Base-by-base conservation (phyloP, 805 yeast genomes). In the Nakazawaea wyomingensis region DNA sequence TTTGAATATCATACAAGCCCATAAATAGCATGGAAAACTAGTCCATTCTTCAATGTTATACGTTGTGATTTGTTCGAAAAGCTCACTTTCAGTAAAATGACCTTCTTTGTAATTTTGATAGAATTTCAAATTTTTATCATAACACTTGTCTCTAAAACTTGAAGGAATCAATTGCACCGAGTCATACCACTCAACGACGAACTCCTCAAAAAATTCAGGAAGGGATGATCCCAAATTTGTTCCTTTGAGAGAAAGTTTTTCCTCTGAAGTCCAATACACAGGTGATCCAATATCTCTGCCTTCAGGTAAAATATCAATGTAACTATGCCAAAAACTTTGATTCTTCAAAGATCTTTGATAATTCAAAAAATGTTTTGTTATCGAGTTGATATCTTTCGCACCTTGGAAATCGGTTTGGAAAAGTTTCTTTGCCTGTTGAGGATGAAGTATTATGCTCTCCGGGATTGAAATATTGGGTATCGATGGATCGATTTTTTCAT, bases 1-100 rank as follows among this genome's bases (percentile, higher is more conserved):
- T 9, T 80, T 72, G 49, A 85, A 71, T 11, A 86, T 82, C 36
- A 76, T 67, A 33, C 74, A 64, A 0, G 95, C 78, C 96, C 96
- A 90, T 4, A 83, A 55, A 56, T 81, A 89, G 5, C 78, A 80
- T 0, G 78, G 66, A 52, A 85, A 83, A 44, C 78, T 68, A 1
- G 79, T 71, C 90, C 90, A 83, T 35, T 72, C 64, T 1, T 34
- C 22, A 17, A 21, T 5, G 20, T 37, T 13, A 17, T 37, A 36
- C 2, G 26, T 17, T 5, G 11, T 42, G 18, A 44, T 22, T 28
- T 19, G 11, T 7, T 16, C 22, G 4, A 22, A 37, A 4, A 31
- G 14, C 18, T 36, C 18, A n/a, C 36, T 43, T 18, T 38, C 45
- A 13, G 32, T 41, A 5, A 10, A 39, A 46, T 31, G 48, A n/a